phyloP scores from a whole-genome alignment of 768 basidiomycete species.

The Lyophyllum semitale region DNA sequence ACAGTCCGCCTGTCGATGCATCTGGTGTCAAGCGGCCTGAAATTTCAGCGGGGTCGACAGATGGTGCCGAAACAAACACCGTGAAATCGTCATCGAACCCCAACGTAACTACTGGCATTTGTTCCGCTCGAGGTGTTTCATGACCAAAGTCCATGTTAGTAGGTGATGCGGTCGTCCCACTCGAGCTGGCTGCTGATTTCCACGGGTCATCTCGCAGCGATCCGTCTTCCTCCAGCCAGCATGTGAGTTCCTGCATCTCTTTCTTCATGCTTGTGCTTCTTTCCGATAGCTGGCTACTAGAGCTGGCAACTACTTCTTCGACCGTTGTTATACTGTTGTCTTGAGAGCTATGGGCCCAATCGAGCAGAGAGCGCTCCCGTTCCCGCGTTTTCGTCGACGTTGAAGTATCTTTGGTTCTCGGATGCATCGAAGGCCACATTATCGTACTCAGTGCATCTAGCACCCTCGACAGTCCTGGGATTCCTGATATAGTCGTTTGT shows the following conservation, averaged over 20 bases:
- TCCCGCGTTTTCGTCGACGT: conserved; percentile 19
- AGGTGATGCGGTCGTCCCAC: conserved; percentile 26
- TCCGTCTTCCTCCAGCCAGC: conserved; percentile 61
- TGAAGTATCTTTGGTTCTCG: conserved; percentile 25
- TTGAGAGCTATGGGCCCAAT: conserved; percentile 43
- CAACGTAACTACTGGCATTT: conserved; percentile 13
- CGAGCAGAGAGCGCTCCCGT: conserved; percentile 35
- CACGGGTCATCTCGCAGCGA: conserved; percentile 39
- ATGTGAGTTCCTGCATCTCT: conserved; percentile 61
- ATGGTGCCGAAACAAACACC: conserved; percentile 68
- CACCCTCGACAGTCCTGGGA: conserved; percentile 63
- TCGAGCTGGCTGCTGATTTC: conserved; percentile 35
- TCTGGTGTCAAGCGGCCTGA: conserved; percentile 25
- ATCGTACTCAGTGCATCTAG: conserved; percentile 82
- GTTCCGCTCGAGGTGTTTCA: neutral
- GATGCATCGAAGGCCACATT: conserved; percentile 84
- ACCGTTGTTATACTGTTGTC: conserved; percentile 32
- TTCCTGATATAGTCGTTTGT: conserved; percentile 30
- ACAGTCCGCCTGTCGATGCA: conserved; percentile 18
- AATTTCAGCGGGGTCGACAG: conserved; percentile 16
- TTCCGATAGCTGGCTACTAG: conserved; percentile 22
- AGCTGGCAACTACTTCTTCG: conserved; percentile 15
- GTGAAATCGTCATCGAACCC: conserved; percentile 83
- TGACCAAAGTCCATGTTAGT: conserved; percentile 18
- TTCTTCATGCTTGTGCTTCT: conserved; percentile 37